These are phyloP conservation scores for Moricandia moricandioides DNA, from an alignment of 345 rosid species.

Conservation along the genomic window DNA sequence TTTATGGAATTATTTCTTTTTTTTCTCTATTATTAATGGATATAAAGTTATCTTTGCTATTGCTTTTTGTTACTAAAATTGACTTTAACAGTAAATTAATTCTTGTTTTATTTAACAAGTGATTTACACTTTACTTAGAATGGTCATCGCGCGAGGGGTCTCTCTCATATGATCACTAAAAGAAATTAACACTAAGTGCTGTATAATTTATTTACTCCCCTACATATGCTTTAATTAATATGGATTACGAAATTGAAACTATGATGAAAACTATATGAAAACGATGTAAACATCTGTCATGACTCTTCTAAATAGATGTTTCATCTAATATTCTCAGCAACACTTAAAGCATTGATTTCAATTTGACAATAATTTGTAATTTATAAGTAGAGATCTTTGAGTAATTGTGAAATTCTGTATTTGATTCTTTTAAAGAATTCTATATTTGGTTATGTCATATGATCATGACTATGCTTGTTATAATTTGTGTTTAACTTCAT, in stretches of 20 bases:
- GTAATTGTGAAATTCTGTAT: not conserved
- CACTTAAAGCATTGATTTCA: not conserved
- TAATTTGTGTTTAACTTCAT: not conserved
- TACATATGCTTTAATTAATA: not conserved
- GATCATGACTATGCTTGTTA: not conserved
- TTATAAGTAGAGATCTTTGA: not conserved
- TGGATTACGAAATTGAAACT: not conserved
- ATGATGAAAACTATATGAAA: not conserved
- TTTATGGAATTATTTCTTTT: not conserved
- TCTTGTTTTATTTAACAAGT: constrained; percentile 1
- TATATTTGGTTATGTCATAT: too few relatives aligned
- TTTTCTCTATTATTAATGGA: not conserved
- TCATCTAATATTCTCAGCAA: not conserved
- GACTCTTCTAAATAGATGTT: not conserved
- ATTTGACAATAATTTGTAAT: not conserved
- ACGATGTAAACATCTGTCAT: not conserved
- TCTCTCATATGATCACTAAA: constrained; percentile 16
- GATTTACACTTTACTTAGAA: constrained; percentile 24
- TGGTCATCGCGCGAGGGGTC: not conserved
- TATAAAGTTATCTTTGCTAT: constrained; percentile 20
- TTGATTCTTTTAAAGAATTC: too few relatives aligned
- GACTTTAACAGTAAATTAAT: constrained; percentile 24
- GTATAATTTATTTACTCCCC: not conserved
- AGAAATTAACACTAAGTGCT: constrained; percentile 20
- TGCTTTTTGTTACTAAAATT: constrained; percentile 22